These are phyloP conservation scores for Nemania sp. DNA, from an alignment of 2,329 filamentous ascomycete genomes.

Conservation along the genomic window DNA sequence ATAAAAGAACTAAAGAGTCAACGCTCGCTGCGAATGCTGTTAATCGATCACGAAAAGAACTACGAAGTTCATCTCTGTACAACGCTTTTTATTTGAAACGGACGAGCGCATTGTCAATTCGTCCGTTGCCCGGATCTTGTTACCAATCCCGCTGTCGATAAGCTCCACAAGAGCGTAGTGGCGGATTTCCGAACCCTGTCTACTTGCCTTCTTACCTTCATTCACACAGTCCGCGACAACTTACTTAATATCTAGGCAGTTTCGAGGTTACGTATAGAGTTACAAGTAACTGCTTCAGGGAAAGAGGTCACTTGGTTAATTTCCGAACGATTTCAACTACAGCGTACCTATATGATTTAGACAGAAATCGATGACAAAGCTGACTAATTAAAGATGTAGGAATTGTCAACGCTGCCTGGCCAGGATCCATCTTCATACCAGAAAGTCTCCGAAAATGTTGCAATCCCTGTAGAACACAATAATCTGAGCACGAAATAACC, in stretches of 20 bases:
- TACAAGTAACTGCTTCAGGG: neutral
- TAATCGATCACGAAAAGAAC: neutral
- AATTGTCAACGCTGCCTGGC: too few species aligned
- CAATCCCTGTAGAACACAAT: too few species aligned
- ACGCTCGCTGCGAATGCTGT: slow-evolving; percentile 13
- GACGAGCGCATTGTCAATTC: slow-evolving; percentile 14
- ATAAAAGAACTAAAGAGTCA: neutral
- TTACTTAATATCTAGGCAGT: too few species aligned
- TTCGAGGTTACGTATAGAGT: neutral
- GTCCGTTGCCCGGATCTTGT: slow-evolving; percentile 18
- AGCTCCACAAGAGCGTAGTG: neutral
- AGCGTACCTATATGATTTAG: neutral
- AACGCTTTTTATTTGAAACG: slow-evolving; percentile 3
- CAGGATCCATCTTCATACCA: too few species aligned
- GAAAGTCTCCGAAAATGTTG: too few species aligned
- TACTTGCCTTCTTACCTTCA: neutral
- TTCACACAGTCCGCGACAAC: too few species aligned
- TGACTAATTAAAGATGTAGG: too few species aligned
- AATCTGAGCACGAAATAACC: too few species aligned
- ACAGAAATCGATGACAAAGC: neutral
- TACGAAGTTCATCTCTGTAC: neutral
- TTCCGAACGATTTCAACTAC: neutral
- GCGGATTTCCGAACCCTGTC: slow-evolving; percentile 24
- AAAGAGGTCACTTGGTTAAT: neutral
- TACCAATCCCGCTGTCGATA: neutral